phyloP scores from a whole-genome alignment of 2,329 filamentous ascomycete species.

The Karstenula rhodostoma region DNA sequence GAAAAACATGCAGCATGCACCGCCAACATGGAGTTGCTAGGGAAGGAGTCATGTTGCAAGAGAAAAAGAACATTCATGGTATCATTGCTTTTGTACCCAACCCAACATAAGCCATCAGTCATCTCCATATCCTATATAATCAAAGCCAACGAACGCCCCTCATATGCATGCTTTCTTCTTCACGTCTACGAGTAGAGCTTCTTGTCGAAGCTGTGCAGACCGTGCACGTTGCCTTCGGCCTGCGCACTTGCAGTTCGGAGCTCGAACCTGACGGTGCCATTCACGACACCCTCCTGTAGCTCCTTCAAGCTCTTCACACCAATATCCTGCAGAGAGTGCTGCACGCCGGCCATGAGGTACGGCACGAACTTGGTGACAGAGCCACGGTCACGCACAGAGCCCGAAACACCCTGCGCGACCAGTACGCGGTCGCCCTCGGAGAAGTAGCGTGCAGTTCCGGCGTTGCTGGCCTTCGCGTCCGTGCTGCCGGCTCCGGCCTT shows the following conservation, averaged over 20 bases:
- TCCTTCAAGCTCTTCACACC: conserved; percentile 81
- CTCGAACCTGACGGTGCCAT: conserved; percentile 87
- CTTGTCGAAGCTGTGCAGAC: conserved; percentile 98
- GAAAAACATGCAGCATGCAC: neutral
- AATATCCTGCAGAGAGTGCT: conserved; percentile 97
- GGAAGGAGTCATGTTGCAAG: neutral
- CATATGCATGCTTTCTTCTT: conserved; percentile 35
- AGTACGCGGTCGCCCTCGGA: conserved; percentile 94
- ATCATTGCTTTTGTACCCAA: conserved; percentile 49
- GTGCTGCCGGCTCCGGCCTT: conserved; percentile 81
- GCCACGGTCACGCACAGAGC: conserved; percentile 80
- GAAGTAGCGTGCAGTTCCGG: conserved; percentile 97
- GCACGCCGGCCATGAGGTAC: conserved; percentile 92
- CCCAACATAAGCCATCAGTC: conserved; percentile 36
- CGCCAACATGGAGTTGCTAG: neutral
- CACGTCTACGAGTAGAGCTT: conserved; percentile 88
- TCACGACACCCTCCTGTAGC: conserved; percentile 77
- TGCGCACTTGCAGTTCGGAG: conserved; percentile 92
- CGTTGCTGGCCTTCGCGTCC: conserved; percentile 78
- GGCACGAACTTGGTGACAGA: conserved; percentile 95
- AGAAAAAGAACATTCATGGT: conserved; percentile 29
- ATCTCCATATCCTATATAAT: conserved; percentile 28
- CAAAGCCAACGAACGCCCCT: conserved; percentile 36
- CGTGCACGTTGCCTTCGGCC: conserved; percentile 94
- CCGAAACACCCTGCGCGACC: conserved; percentile 95